A percentile compares a stretch with the other conserved stretches of the same genome.
phyloP scores from a whole-genome alignment of 768 basidiomycete genomes.

The Psilocybe sp. region DNA sequence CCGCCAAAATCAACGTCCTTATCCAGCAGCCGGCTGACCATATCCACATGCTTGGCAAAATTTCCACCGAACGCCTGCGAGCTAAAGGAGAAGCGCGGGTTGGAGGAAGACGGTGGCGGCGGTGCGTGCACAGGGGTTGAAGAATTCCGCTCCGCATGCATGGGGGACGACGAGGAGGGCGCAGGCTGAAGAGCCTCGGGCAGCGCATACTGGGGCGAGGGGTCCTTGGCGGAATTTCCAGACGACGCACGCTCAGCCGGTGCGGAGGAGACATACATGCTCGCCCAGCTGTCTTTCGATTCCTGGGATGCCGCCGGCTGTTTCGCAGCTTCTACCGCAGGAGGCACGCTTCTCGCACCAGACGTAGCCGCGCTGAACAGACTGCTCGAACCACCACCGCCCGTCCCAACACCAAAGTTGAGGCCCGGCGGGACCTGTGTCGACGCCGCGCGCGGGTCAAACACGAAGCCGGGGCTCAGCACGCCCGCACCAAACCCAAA shows the following conservation, averaged over 20 bases:
- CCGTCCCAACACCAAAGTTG: no score
- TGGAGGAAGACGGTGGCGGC: constrained; percentile 3
- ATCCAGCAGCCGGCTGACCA: constrained; percentile 53
- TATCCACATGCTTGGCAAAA: constrained; percentile 50
- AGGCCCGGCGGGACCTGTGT: constrained; percentile 21
- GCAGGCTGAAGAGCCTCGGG: neutral
- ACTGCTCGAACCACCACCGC: neutral
- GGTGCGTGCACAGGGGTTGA: neutral
- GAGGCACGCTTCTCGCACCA: neutral
- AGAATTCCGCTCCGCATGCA: neutral
- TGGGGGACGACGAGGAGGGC: neutral
- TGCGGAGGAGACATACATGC: constrained; percentile 13
- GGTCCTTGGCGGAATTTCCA: neutral
- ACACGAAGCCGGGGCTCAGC: constrained; percentile 15
- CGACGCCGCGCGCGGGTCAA: constrained; percentile 30
- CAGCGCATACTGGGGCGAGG: neutral
- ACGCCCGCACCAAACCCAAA: neutral
- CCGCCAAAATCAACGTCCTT: constrained; percentile 56
- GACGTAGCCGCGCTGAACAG: constrained; percentile 1
- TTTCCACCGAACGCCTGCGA: constrained; percentile 46
- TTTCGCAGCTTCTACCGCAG: no score
- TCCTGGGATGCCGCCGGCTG: constrained; percentile 6
- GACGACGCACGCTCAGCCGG: neutral
- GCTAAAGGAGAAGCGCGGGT: constrained; percentile 40
- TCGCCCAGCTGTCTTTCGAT: constrained; percentile 27